These are phyloP conservation scores for Teratosphaeria pseudoeucalypti DNA, from an alignment of 2,329 filamentous ascomycete species.

Conservation along the genomic window DNA sequence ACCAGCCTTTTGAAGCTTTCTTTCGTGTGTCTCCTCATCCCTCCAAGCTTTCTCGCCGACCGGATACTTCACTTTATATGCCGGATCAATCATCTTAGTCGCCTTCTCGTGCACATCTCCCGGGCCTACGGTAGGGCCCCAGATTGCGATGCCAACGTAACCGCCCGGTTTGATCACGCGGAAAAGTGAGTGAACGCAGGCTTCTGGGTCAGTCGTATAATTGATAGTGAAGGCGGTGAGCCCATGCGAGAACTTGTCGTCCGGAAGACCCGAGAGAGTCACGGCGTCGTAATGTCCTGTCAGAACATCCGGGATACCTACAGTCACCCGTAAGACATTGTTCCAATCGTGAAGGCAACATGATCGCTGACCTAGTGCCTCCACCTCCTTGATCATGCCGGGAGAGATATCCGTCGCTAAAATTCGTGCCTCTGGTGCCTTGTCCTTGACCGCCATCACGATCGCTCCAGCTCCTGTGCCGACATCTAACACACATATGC, in stretches of 20 bases:
- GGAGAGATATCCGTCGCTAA: neutral
- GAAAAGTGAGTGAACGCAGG: neutral
- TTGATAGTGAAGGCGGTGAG: neutral
- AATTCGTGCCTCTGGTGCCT: neutral
- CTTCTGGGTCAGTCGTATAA: neutral
- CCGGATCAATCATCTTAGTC: neutral
- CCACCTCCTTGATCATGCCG: conserved; percentile 1
- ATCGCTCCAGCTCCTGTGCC: neutral
- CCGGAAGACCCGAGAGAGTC: neutral
- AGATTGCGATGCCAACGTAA: neutral
- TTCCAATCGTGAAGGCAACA: neutral
- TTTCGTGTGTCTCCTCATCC: neutral
- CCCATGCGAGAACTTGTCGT: neutral
- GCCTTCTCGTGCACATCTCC: neutral
- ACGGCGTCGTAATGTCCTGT: neutral
- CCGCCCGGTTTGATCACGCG: neutral
- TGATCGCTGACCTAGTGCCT: neutral
- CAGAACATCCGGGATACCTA: neutral
- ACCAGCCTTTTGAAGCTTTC: neutral
- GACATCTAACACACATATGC: neutral
- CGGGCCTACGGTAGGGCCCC: neutral
- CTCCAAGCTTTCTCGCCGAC: neutral
- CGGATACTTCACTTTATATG: neutral
- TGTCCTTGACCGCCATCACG: neutral
- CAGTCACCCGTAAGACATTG: neutral